Evolutionary conservation across 1,284 basidiomycete genomes (phyloP).

Genomic region (Takashimella koratensis): DNA sequence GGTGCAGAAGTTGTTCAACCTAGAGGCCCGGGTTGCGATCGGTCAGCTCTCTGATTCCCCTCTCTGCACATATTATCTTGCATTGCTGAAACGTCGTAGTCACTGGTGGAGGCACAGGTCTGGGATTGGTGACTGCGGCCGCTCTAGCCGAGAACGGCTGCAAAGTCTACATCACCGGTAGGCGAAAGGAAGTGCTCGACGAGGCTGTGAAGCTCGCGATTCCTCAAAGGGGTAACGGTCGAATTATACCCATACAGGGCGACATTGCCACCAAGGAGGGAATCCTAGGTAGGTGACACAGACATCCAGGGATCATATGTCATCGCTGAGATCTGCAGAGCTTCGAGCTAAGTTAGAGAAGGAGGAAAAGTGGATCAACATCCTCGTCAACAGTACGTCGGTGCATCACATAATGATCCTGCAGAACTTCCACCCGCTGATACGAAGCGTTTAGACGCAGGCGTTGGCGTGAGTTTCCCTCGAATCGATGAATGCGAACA

Average conservation of each 20-base stretch:
- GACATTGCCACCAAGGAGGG: slow-evolving; percentile 44
- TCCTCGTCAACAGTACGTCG: slow-evolving; percentile 37
- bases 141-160: slow-evolving; percentile 48
- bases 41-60: no score
- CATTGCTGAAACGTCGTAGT: slow-evolving; percentile 12
- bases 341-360: slow-evolving; percentile 25
- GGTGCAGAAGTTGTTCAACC: slow-evolving; percentile 20
- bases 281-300: no score
- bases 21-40: slow-evolving; percentile 25
- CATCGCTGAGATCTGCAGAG: no score
- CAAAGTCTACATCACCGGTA: slow-evolving; percentile 48
- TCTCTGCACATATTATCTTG: background rate
- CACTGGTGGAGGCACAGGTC: slow-evolving; percentile 39
- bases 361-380: slow-evolving; percentile 38
- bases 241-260: slow-evolving; percentile 37
- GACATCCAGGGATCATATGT: no score
- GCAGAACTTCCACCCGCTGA: no score
- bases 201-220: slow-evolving; percentile 26
- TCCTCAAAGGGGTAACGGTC: slow-evolving; percentile 15
- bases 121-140: slow-evolving; percentile 35
- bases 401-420: background rate
- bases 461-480: slow-evolving; percentile 33
- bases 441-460: slow-evolving; percentile 28
- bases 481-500: slow-evolving; percentile 34
- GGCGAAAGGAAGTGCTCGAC: slow-evolving; percentile 39